These are phyloP conservation scores for Globisporangium irregulare DNA, from an alignment of 352 stramenopile species.

Conservation along the genomic window DNA sequence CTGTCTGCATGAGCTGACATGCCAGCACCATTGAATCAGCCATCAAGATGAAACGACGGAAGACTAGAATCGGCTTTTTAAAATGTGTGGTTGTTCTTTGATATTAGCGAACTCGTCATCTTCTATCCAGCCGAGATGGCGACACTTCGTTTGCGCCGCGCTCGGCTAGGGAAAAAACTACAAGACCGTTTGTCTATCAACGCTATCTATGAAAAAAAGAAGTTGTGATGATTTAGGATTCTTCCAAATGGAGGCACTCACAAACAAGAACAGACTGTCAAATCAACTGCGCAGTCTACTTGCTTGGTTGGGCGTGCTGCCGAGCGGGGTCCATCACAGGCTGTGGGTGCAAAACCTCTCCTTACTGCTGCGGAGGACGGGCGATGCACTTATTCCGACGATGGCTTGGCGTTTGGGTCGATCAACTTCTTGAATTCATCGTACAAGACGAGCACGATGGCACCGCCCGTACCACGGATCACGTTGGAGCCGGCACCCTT, in stretches of 20 bases:
- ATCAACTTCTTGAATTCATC: conserved; percentile 97
- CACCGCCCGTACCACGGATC: conserved; percentile 97
- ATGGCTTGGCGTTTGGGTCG: conserved; percentile 51
- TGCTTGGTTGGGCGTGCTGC: neutral
- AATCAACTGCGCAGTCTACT: conserved; percentile 16
- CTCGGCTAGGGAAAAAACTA: neutral
- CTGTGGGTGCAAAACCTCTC: neutral
- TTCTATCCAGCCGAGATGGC: neutral
- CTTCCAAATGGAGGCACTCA: neutral
- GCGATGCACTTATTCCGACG: conserved; percentile 38
- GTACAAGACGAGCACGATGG: conserved; percentile 98
- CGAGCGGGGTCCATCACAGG: neutral
- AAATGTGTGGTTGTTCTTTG: conserved; percentile 7
- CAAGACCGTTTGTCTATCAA: conserved; percentile 1
- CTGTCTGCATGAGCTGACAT: too few species aligned
- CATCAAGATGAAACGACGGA: neutral
- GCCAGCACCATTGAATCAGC: too few species aligned
- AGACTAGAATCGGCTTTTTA: neutral
- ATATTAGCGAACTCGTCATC: neutral
- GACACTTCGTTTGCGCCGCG: conserved; percentile 8
- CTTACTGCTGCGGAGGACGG: neutral
- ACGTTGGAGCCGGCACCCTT: conserved; percentile 99
- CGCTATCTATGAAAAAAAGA: conserved; percentile 16
- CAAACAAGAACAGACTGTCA: neutral
- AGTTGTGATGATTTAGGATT: neutral